These are phyloP conservation scores for Claviceps paspali DNA, from an alignment of 2,329 filamentous ascomycete genomes.

Conservation along the genomic window DNA sequence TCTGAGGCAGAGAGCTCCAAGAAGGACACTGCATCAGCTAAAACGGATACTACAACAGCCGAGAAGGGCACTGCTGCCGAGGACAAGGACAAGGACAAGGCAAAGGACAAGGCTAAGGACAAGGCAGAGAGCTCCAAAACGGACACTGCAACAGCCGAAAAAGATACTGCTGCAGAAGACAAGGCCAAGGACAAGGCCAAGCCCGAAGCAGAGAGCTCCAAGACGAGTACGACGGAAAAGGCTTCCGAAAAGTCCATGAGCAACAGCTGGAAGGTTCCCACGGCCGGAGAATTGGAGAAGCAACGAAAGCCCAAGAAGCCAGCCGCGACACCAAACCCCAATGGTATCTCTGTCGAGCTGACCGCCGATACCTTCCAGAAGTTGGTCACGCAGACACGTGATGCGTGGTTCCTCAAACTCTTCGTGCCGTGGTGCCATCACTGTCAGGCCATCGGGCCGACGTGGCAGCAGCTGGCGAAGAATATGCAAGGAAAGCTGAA, in stretches of 20 bases:
- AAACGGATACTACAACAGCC: no score
- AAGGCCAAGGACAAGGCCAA: constrained; percentile 8
- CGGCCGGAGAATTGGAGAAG: constrained; percentile 16
- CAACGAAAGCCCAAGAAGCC: constrained; percentile 32
- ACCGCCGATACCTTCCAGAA: constrained; percentile 76
- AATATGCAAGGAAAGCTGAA: constrained; percentile 85
- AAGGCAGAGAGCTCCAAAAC: no score
- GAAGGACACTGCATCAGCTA: no score
- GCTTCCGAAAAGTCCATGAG: constrained; percentile 13
- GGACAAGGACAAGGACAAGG: no score
- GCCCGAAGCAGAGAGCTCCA: constrained; percentile 16
- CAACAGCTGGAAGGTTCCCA: constrained; percentile 16
- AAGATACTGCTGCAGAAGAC: no score
- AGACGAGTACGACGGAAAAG: constrained; percentile 6
- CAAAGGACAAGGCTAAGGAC: no score
- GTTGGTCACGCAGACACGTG: constrained; percentile 69
- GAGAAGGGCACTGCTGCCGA: no score
- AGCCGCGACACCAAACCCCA: constrained; percentile 48
- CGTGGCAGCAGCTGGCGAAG: constrained; percentile 78
- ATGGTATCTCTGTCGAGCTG: constrained; percentile 60
- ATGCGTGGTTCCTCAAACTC: constrained; percentile 98
- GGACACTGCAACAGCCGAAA: constrained; percentile 8
- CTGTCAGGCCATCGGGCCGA: constrained; percentile 83
- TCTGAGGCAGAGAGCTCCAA: no score
- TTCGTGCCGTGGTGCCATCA: constrained; percentile 96